Evolutionary conservation across 441 rosid genomes (phyloP).

Genomic region (Eutrema salsugineum): DNA sequence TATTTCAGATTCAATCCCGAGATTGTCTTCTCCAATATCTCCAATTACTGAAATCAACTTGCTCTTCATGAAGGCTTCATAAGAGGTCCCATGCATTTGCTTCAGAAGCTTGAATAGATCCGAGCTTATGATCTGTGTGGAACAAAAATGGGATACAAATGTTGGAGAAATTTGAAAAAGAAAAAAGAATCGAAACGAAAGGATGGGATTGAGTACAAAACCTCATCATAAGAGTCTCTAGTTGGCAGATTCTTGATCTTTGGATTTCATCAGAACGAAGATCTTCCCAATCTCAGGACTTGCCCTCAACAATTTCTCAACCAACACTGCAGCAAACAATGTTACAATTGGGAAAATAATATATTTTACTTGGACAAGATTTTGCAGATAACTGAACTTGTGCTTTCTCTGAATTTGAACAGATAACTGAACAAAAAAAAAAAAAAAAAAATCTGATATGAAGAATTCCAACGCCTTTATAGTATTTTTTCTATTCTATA

Average conservation of each 20-base stretch:
- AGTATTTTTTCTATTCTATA: no score
- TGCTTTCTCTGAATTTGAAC: no score
- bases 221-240: constrained; percentile 36
- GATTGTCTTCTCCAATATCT: constrained; percentile 15
- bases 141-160: background rate
- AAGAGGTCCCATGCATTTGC: constrained; percentile 18
- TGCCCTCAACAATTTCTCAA: constrained; percentile 40
- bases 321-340: background rate
- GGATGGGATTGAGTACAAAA: background rate
- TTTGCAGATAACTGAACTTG: no score
- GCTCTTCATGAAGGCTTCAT: constrained; percentile 21
- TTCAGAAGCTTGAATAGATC: constrained; percentile 18
- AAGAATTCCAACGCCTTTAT: no score
- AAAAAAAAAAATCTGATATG: no score
- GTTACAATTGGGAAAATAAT: no score
- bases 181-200: background rate
- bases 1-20: constrained; percentile 15
- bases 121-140: constrained; percentile 30
- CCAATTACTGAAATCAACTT: constrained; percentile 35
- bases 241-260: constrained; percentile 33
- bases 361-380: no score
- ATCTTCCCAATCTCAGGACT: constrained; percentile 38
- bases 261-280: constrained; percentile 34
- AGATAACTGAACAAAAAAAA: no score
- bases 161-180: background rate